phyloP scores from a whole-genome alignment of 306 rosid species.

The Citrullus mucosospermus region DNA sequence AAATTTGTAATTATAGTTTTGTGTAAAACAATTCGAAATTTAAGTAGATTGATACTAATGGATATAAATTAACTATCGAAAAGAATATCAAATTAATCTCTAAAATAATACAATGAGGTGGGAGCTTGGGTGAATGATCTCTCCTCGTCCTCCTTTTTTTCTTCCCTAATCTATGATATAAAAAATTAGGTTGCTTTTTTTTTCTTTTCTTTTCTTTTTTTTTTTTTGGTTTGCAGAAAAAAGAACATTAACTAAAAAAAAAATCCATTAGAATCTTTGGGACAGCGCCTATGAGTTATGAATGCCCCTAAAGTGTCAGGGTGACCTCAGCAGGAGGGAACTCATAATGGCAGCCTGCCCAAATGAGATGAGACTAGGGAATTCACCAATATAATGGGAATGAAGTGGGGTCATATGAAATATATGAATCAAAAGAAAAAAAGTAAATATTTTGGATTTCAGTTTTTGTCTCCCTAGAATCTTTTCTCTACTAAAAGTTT shows the following conservation, averaged over 20 bases:
- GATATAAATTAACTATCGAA: too few relatives aligned
- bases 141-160: too few relatives aligned
- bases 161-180: background rate
- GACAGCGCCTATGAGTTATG: background rate
- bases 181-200: background rate
- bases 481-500: background rate
- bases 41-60: too few relatives aligned
- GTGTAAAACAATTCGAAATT: too few relatives aligned
- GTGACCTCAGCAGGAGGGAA: conserved; percentile 6
- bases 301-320: background rate
- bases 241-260: background rate
- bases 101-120: too few relatives aligned
- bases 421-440: background rate
- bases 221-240: background rate
- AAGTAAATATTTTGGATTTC: background rate
- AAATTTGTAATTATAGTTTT: too few relatives aligned
- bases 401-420: background rate
- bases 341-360: conserved; percentile 2
- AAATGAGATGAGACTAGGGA: background rate
- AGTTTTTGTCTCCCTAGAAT: background rate
- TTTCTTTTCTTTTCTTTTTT: too few relatives aligned
- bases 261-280: background rate
- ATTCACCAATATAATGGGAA: background rate
- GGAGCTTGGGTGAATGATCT: too few relatives aligned
- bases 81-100: too few relatives aligned